Percentiles rank a stretch among this genome's conserved stretches.
These are phyloP conservation scores for Cornus kousa DNA, from an alignment of 148 eudicot species.

Conservation along the genomic window DNA sequence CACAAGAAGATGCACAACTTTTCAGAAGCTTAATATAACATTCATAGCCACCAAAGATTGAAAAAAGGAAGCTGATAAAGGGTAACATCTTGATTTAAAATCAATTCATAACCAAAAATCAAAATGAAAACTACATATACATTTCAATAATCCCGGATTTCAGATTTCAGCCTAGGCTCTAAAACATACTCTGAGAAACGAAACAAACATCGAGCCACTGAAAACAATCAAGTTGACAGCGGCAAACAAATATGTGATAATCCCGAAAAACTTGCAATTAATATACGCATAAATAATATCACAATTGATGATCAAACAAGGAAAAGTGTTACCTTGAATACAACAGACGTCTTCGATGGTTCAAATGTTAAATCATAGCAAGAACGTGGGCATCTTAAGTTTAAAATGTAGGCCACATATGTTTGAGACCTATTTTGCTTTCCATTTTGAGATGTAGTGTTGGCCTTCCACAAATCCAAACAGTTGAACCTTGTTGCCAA, in stretches of 20 bases:
- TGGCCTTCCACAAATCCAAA: constrained; percentile 40
- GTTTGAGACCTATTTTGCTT: constrained; percentile 50
- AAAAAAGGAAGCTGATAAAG: not conserved
- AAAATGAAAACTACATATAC: not conserved
- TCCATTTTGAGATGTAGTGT: constrained; percentile 25
- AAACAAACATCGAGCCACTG: too few relatives aligned
- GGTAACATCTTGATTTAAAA: not conserved
- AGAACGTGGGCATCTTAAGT: constrained; percentile 68
- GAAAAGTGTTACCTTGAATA: constrained; percentile 67
- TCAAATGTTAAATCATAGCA: constrained; percentile 64
- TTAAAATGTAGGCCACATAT: constrained; percentile 60
- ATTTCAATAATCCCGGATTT: constrained; percentile 1
- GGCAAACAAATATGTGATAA: too few relatives aligned
- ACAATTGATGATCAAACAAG: constrained; percentile 9
- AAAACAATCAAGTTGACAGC: too few relatives aligned
- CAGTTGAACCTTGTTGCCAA: constrained; percentile 45
- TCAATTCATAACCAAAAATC: too few relatives aligned
- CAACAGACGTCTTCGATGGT: constrained; percentile 64
- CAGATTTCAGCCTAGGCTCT: too few relatives aligned
- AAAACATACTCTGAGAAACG: too few relatives aligned
- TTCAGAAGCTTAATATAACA: not conserved
- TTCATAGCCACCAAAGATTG: not conserved
- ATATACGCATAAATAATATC: not conserved
- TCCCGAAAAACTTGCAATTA: too few relatives aligned
- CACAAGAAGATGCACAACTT: not conserved